Evolutionary conservation across 805 yeast species (phyloP).

Genomic region (Kodamaea kaohsiungensis): DNA sequence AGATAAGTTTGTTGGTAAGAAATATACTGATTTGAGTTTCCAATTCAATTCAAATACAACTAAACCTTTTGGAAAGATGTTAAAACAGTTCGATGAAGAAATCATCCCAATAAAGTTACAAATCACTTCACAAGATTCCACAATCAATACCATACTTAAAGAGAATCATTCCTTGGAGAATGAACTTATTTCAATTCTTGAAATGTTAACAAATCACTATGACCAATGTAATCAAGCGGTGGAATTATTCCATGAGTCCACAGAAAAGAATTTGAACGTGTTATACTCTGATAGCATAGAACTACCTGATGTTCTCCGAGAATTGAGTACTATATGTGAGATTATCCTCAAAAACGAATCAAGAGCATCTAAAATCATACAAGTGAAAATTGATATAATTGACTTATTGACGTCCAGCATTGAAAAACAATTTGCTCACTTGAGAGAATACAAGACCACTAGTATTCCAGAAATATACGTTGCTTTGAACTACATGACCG

Average conservation of each 20-base stretch:
- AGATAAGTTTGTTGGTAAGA: constrained; percentile 17
- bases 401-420: constrained; percentile 17
- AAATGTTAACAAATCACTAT: constrained; percentile 75
- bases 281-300: constrained; percentile 56
- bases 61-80: not conserved
- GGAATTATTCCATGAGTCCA: constrained; percentile 32
- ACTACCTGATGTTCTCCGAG: constrained; percentile 54
- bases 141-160: constrained; percentile 26
- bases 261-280: constrained; percentile 34
- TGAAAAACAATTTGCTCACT: constrained; percentile 18
- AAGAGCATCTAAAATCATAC: constrained; percentile 24
- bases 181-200: constrained; percentile 68
- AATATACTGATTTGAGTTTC: constrained; percentile 6
- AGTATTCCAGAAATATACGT: constrained; percentile 25
- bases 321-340: constrained; percentile 41
- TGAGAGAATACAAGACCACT: constrained; percentile 23
- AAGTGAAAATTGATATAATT: not conserved
- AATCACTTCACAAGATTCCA: constrained; percentile 12
- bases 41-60: not conserved
- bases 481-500: not conserved
- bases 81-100: constrained; percentile 7
- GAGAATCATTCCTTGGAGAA: constrained; percentile 56
- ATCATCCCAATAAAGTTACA: constrained; percentile 8
- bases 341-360: constrained; percentile 36
- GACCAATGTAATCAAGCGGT: constrained; percentile 69